phyloP scores from a whole-genome alignment of 768 basidiomycete species.

The Leccinellum luteum region DNA sequence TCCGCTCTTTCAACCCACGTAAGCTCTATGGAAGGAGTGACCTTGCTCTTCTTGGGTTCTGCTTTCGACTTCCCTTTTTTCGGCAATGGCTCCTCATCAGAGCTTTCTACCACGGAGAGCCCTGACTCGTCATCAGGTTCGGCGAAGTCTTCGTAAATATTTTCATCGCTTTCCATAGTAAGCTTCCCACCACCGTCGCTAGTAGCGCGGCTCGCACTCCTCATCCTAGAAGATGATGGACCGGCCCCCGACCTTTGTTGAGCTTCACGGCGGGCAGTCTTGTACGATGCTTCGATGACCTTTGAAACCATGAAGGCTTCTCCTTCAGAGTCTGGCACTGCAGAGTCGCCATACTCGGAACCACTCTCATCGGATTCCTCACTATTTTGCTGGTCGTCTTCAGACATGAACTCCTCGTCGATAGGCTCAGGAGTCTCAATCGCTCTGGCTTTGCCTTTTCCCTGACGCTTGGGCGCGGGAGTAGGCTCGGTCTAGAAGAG shows the following conservation, averaged over 20 bases:
- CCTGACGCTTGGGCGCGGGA: constrained; percentile 3
- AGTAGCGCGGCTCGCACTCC: constrained; percentile 44
- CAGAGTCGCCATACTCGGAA: constrained; percentile 52
- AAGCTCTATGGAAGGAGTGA: background rate
- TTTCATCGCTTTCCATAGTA: constrained; percentile 12
- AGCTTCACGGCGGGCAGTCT: constrained; percentile 31
- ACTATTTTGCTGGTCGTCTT: constrained; percentile 40
- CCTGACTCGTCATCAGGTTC: constrained; percentile 12
- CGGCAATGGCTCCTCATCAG: constrained; percentile 10
- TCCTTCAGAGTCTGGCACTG: constrained; percentile 32
- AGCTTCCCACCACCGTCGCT: constrained; percentile 19
- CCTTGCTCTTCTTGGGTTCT: constrained; percentile 20
- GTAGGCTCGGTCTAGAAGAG: constrained; percentile 8
- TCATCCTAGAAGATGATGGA: constrained; percentile 34
- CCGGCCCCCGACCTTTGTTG: constrained; percentile 32
- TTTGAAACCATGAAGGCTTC: constrained; percentile 50
- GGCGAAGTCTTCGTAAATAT: background rate
- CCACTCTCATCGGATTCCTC: constrained; percentile 53
- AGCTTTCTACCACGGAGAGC: constrained; percentile 3
- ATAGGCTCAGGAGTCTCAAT: constrained; percentile 26
- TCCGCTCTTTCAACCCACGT: constrained; percentile 9
- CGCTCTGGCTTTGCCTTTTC: constrained; percentile 24
- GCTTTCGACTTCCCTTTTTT: constrained; percentile 36
- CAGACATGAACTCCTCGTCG: constrained; percentile 30
- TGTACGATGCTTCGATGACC: constrained; percentile 56